phyloP scores from a whole-genome alignment of 371 early-diverging fungal species.

The Apophysomyces ossiformis region DNA sequence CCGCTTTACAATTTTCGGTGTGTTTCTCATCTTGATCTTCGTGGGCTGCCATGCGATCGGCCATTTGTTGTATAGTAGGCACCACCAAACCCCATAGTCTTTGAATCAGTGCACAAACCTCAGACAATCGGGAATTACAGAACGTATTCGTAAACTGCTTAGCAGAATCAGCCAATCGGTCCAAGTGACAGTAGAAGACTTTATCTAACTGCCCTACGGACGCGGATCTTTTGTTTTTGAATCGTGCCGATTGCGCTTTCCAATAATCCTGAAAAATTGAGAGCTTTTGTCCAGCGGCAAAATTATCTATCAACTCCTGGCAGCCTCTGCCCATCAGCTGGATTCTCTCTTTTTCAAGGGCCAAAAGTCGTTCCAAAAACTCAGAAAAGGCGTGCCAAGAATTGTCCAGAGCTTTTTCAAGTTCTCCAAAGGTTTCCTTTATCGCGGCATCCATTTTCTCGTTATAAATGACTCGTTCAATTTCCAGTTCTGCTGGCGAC shows the following conservation, averaged over 20 bases:
- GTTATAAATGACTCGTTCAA: slow-evolving; percentile 66
- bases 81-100: slow-evolving; percentile 30
- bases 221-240: not conserved
- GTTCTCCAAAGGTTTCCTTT: slow-evolving; percentile 36
- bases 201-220: slow-evolving; percentile 54
- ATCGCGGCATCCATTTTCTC: slow-evolving; percentile 47
- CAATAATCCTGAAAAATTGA: slow-evolving; percentile 31
- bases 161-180: slow-evolving; percentile 16
- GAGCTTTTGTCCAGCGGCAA: slow-evolving; percentile 21
- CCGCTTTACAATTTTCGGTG: slow-evolving; percentile 11
- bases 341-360: slow-evolving; percentile 26
- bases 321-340: slow-evolving; percentile 29
- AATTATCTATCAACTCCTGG: slow-evolving; percentile 24
- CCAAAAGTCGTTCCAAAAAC: slow-evolving; percentile 37
- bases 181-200: slow-evolving; percentile 52
- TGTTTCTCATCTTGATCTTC: slow-evolving; percentile 10
- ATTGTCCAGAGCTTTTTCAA: slow-evolving; percentile 27
- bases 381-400: slow-evolving; percentile 51
- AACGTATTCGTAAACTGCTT: slow-evolving; percentile 22
- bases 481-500: slow-evolving; percentile 70
- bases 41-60: slow-evolving; percentile 25
- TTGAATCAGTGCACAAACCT: slow-evolving; percentile 20
- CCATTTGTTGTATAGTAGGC: slow-evolving; percentile 31
- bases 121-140: slow-evolving; percentile 20
- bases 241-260: slow-evolving; percentile 12